Percentiles rank a stretch among this genome's conserved stretches.
phyloP scores from a whole-genome alignment of 768 basidiomycete species.

The Boletus tylopilopsis region DNA sequence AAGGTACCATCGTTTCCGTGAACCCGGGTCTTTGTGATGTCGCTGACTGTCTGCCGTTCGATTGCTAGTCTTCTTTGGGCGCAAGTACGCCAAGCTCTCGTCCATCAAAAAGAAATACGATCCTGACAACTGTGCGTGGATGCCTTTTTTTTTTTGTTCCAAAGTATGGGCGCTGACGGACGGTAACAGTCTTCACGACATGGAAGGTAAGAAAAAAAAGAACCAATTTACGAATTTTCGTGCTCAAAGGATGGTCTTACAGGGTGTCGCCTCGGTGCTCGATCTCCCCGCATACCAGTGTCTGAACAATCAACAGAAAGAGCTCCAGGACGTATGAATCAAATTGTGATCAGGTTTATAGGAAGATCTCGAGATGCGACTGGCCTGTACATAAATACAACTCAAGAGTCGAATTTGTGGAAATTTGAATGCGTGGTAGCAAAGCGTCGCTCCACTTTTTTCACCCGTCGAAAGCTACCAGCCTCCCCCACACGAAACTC shows the following conservation, averaged over 20 bases:
- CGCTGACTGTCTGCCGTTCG: not conserved
- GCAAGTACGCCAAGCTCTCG: conserved; percentile 15
- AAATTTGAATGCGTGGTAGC: no score
- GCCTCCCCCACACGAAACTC: no score
- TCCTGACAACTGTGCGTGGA: conserved; percentile 14
- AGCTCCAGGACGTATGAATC: no score
- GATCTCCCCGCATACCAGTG: conserved; percentile 3
- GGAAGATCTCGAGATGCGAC: no score
- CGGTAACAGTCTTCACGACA: conserved; percentile 14
- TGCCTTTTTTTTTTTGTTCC: not conserved
- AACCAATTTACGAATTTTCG: no score
- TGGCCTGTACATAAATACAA: no score
- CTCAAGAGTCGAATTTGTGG: no score
- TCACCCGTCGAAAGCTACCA: no score
- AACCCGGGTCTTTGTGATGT: no score
- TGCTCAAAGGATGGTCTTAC: not conserved
- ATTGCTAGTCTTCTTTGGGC: conserved; percentile 21
- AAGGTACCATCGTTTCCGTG: not conserved
- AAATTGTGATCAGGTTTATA: no score
- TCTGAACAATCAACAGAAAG: not conserved
- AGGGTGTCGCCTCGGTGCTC: conserved; percentile 6
- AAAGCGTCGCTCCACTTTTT: no score
- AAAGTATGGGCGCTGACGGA: not conserved
- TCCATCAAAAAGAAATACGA: conserved; percentile 23
- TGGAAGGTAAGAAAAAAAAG: no score